Evolutionary conservation across 2,329 filamentous ascomycete genomes (phyloP).

Genomic region (Talaromyces amestolkiae): DNA sequence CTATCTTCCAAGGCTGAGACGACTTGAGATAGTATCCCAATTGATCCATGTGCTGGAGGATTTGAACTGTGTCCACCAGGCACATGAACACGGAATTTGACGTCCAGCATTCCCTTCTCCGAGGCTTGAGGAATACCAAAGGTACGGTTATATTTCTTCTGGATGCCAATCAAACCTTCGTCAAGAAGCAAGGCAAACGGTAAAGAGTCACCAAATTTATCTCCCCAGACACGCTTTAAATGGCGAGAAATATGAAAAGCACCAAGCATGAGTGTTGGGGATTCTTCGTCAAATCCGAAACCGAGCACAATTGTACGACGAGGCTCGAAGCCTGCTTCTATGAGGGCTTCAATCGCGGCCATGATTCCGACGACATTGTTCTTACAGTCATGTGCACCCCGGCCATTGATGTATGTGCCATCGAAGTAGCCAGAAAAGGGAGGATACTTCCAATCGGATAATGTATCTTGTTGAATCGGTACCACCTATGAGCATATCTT

Average conservation of each 20-base stretch:
- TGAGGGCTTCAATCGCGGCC: conserved; percentile 54
- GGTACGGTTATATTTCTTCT: conserved; percentile 44
- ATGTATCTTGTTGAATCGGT: conserved; percentile 41
- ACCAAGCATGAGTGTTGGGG: conserved; percentile 57
- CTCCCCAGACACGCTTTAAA: conserved; percentile 54
- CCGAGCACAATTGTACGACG: conserved; percentile 58
- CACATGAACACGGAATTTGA: conserved; percentile 57
- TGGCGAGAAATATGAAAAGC: conserved; percentile 48
- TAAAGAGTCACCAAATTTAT: conserved; percentile 42
- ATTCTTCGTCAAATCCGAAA: conserved; percentile 67
- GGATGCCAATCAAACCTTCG: conserved; percentile 59
- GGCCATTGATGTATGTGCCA: conserved; percentile 55
- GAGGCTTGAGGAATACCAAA: conserved; percentile 60
- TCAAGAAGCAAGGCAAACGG: conserved; percentile 59
- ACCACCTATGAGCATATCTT: background rate
- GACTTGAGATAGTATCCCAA: conserved; percentile 66
- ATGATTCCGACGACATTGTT: conserved; percentile 54
- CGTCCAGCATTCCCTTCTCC: conserved; percentile 63
- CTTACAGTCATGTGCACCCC: conserved; percentile 56
- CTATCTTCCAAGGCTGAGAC: conserved; percentile 59
- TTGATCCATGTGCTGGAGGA: conserved; percentile 64
- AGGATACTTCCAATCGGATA: conserved; percentile 53
- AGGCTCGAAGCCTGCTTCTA: conserved; percentile 53
- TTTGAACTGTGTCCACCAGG: conserved; percentile 61
- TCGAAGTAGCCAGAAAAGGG: conserved; percentile 55